Evolutionary conservation across 371 early-diverging fungal species (phyloP), one percentile per base, ranked within the genome.

Genomic region (Mortierella sp.): DNA sequence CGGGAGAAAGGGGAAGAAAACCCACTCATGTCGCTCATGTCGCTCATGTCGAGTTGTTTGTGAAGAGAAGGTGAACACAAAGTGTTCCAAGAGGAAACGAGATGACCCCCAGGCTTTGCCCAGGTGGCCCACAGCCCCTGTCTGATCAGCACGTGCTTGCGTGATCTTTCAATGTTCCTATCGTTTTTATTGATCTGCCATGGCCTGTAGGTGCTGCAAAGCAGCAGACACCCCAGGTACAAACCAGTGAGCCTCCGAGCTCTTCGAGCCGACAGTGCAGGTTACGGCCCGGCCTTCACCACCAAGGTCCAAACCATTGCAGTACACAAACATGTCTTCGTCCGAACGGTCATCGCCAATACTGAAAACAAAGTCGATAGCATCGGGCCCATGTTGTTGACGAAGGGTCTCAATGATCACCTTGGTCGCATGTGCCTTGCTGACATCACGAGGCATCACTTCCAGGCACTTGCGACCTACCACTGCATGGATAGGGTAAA

Each of bases 381-480:
- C 46, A 5, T 59, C 27, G 0, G 26, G 84, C 76, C 49, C 51
- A 3, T 41, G 21, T 16, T 63, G 64, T 27, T 73, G 64, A 16
- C 45, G 59, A 12, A 65, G 58, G 80, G 58, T 83, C 80, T 78
- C 87, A 81, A 54, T 90, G 63, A 53, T 92, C 74, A 28, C 86
- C 81, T 39, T 85, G 76, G 28, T 86, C 81, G 54, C 87, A 1
- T 80, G 81, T 3, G 89, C 89, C 80, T 94, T 93, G 71, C 84
- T 87, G 34, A 89, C 82, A 61, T 87, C 89, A 26, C 88, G 84
- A 7, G 92, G 92, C 82, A 82, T 87, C 52, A 81, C 96, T 78
- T 97, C 98, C 23, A 97, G 88, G 43, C 92, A 95, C 79, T 97
- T 97, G 60, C 94, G 95, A 28, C 97, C 97, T 16, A 93, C 86